A percentile compares a stretch with the other conserved stretches of the same genome.
Conservation (phyloP, 805 yeast species). For the Schwanniomyces yamadae region DNA sequence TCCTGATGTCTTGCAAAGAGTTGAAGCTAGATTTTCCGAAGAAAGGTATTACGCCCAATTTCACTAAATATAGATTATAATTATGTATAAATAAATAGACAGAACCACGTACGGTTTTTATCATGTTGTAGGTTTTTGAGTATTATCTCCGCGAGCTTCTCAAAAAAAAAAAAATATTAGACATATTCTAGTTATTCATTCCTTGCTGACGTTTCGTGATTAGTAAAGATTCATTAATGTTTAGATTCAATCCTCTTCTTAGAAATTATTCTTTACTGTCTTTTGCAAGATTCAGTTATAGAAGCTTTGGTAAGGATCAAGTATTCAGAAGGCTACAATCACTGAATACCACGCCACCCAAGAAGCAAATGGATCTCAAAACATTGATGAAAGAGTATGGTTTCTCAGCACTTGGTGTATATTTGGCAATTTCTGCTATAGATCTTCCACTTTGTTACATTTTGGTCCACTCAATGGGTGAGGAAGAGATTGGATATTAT, state of each 20-base stretch:
- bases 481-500: constrained; percentile 68
- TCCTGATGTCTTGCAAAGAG: constrained; percentile 53
- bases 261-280: constrained; percentile 5
- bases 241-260: constrained; percentile 11
- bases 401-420: constrained; percentile 85
- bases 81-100: too few relatives aligned
- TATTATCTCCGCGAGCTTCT: too few relatives aligned
- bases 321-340: constrained; percentile 18
- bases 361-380: constrained; percentile 50
- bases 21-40: constrained; percentile 66
- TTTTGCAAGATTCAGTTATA: background rate
- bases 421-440: constrained; percentile 64
- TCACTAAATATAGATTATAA: constrained; percentile 19
- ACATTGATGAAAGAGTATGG: constrained; percentile 84
- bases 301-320: background rate
- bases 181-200: too few relatives aligned
- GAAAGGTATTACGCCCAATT: constrained; percentile 70
- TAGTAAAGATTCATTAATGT: constrained; percentile 8
- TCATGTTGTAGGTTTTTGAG: too few relatives aligned
- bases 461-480: constrained; percentile 84
- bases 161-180: too few relatives aligned
- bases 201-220: too few relatives aligned
- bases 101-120: too few relatives aligned
- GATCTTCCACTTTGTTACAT: constrained; percentile 84
- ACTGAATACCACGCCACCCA: constrained; percentile 13